phyloP scores from a whole-genome alignment of 148 eudicot species.

The Chenopodium quinoa region DNA sequence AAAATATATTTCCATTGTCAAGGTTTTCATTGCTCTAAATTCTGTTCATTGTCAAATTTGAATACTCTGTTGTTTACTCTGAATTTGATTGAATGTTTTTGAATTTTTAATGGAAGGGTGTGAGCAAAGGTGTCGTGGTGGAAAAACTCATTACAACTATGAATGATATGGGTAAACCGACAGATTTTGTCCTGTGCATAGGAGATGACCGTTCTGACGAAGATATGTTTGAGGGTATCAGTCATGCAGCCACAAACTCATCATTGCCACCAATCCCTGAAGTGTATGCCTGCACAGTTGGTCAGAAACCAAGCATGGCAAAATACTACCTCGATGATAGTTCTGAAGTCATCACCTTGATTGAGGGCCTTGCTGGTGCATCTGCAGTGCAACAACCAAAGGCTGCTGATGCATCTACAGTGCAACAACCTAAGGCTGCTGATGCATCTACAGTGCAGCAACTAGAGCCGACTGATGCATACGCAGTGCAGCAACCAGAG shows the following conservation, averaged over 20 bases:
- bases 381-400: constrained; percentile 4
- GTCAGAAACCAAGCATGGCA: constrained; percentile 83
- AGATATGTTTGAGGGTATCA: constrained; percentile 33
- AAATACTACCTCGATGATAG: constrained; percentile 74
- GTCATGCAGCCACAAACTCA: constrained; percentile 14
- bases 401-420: not conserved
- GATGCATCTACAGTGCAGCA: constrained; percentile 6
- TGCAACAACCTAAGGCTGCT: not conserved
- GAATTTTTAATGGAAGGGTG: constrained; percentile 46
- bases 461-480: not conserved
- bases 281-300: constrained; percentile 77
- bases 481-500: not conserved
- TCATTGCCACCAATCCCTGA: constrained; percentile 34
- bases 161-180: constrained; percentile 14
- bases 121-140: constrained; percentile 73
- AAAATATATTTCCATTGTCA: not conserved
- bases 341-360: constrained; percentile 54
- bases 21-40: not conserved
- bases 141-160: constrained; percentile 32
- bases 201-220: constrained; percentile 35
- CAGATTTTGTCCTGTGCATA: constrained; percentile 33
- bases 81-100: not conserved
- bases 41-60: not conserved
- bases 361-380: constrained; percentile 49
- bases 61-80: not conserved